These are phyloP conservation scores for Pseudonitzschia pungens DNA, from an alignment of 108 stramenopile species.

Conservation along the genomic window DNA sequence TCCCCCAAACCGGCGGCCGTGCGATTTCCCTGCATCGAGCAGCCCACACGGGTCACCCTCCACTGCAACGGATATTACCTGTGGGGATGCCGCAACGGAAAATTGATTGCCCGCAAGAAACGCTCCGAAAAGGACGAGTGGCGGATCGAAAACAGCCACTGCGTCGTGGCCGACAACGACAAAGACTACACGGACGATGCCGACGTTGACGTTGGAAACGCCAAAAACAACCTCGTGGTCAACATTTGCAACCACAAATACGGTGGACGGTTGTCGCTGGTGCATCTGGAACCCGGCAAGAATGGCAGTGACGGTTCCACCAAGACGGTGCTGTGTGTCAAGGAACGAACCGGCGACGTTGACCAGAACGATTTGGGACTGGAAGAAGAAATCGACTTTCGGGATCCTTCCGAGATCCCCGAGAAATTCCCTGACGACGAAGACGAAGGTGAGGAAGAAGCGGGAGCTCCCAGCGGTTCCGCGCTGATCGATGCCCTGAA, in stretches of 20 bases:
- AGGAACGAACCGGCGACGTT: background rate
- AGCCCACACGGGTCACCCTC: constrained; percentile 7
- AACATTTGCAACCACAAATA: constrained; percentile 6
- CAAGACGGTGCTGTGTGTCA: background rate
- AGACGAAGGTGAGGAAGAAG: background rate
- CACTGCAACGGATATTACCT: constrained; percentile 6
- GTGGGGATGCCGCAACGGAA: background rate
- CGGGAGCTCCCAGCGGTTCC: background rate
- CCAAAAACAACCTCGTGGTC: background rate
- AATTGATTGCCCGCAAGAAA: background rate
- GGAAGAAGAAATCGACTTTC: background rate
- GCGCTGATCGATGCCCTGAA: background rate
- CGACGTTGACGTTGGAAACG: background rate
- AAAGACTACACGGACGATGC: background rate
- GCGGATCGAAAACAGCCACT: background rate
- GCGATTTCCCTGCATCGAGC: constrained; percentile 25
- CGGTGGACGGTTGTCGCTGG: background rate
- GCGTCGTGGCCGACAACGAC: background rate
- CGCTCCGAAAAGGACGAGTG: constrained; percentile 1
- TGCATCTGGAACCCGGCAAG: background rate
- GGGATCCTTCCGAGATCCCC: background rate
- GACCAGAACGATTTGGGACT: background rate
- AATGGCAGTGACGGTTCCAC: background rate
- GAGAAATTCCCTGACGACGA: background rate
- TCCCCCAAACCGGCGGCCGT: background rate